These are phyloP conservation scores for Xylaria multiplex DNA, from an alignment of 2,329 filamentous ascomycete genomes.

Conservation along the genomic window DNA sequence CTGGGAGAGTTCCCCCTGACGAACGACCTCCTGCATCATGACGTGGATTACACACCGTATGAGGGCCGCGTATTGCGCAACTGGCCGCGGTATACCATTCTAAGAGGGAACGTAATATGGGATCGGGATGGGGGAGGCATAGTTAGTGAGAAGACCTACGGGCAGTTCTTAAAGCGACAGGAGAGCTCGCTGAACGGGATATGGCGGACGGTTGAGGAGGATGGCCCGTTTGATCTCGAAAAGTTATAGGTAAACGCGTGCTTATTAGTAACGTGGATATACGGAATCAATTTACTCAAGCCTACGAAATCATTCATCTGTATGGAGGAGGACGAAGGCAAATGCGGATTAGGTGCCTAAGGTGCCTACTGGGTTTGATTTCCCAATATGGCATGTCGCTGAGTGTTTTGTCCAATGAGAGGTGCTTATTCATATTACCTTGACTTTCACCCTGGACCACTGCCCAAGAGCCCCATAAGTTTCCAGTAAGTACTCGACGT, in stretches of 20 bases:
- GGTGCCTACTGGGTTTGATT: background rate
- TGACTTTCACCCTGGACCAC: too few species aligned
- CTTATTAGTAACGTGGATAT: background rate
- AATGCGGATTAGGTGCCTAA: background rate
- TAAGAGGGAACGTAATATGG: conserved; percentile 69
- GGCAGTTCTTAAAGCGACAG: conserved; percentile 37
- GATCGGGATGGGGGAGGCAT: conserved; percentile 63
- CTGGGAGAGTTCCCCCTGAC: conserved; percentile 56
- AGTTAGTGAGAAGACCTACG: conserved; percentile 46
- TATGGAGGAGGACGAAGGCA: background rate
- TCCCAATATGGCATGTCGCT: conserved; percentile 6
- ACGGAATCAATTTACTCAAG: too few species aligned
- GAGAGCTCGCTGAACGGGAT: conserved; percentile 34
- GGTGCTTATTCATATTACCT: background rate
- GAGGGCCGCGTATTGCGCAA: conserved; percentile 66
- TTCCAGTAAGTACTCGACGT: too few species aligned
- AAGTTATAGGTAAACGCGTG: conserved; percentile 24
- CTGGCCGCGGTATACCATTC: conserved; percentile 70
- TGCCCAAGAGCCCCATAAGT: too few species aligned
- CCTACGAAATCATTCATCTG: background rate
- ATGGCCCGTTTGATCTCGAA: conserved; percentile 49
- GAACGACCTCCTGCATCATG: conserved; percentile 68
- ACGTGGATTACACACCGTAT: conserved; percentile 71
- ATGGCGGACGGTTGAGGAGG: conserved; percentile 48
- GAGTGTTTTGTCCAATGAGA: conserved; percentile 3